Evolutionary conservation across 768 basidiomycete species (phyloP), one percentile per base, ranked within the genome.

Genomic region (Termitomyces sp.): DNA sequence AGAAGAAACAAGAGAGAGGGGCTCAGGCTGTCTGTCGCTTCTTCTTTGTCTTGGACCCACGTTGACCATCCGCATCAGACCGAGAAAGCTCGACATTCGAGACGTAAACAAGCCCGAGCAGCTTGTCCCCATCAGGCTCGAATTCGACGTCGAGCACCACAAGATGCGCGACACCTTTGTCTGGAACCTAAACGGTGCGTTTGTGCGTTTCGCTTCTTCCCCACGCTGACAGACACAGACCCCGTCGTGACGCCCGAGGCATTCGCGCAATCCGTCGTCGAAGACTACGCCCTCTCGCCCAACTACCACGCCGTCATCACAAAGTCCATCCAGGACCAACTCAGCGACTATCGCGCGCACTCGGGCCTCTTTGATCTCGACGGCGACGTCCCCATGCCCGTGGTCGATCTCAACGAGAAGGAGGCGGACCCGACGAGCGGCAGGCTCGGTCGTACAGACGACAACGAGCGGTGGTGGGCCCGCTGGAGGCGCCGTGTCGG

Each of bases 91-190:
- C 26, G 73, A 78, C 8, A 66, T 75, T 6, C 80, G 83, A 55
- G 80, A 87, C 36, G 82, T 82, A 5, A 80, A 85, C 63, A 77
- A 80, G 30, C 80, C 83, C 13, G 97, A 99, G 68, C 81, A 86
- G 65, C 87, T 99, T 30, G 88, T 98, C 4, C 97, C 97, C 3
- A 89, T 99, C 43, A 85, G 97, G n/a, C 78, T 99, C 54, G 97
- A 99, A 71, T 87, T 98, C 66, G 97, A 99, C 66, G 88, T 95
- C 50, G 97, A 98, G 58, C 90, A 92, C 67, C 88, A 91, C 69
- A 91, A 89, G 74, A 88, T 98, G 79, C 85, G 94, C 30, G 97
- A 99, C 70, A 94, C 96, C 0, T 98, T 98, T 74, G 83, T 97
- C 48, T 99, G 96, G 97, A 97, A 99, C 68, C 73, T 95, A 48